Percentiles rank a stretch among this genome's conserved stretches.
phyloP scores from a whole-genome alignment of 352 stramenopile species.

The Blastocystis hominis region DNA sequence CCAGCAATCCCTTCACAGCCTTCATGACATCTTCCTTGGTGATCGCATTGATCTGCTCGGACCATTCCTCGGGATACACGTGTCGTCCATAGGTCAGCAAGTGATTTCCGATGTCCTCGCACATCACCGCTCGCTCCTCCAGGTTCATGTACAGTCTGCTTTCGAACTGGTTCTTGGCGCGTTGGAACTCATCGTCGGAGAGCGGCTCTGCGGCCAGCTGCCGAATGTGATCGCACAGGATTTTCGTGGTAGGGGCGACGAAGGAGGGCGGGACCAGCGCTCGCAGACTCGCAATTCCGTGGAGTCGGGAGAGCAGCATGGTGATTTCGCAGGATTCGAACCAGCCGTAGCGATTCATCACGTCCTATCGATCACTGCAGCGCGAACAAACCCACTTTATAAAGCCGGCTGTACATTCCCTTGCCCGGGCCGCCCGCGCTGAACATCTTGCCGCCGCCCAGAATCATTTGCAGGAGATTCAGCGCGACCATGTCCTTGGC shows the following conservation, averaged over 20 bases:
- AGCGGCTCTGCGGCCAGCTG: constrained; percentile 72
- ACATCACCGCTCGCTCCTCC: constrained; percentile 90
- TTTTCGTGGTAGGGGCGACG: constrained; percentile 19
- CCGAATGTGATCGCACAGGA: constrained; percentile 28
- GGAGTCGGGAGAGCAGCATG: constrained; percentile 82
- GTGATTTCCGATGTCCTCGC: constrained; percentile 96
- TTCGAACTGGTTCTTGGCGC: constrained; percentile 97
- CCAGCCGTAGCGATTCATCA: constrained; percentile 93
- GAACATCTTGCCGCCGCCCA: constrained; percentile 93
- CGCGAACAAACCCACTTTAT: constrained; percentile 62
- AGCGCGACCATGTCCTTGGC: constrained; percentile 74
- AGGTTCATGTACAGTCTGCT: constrained; percentile 96
- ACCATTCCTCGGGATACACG: constrained; percentile 76
- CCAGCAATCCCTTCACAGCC: constrained; percentile 70
- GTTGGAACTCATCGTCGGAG: constrained; percentile 73
- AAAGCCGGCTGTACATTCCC: constrained; percentile 97
- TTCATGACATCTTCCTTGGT: constrained; percentile 74
- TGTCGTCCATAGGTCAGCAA: constrained; percentile 86
- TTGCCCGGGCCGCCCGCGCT: constrained; percentile 94
- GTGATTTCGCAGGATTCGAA: constrained; percentile 93
- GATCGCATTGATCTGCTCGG: constrained; percentile 75
- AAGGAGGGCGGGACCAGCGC: not conserved
- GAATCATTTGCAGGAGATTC: constrained; percentile 89
- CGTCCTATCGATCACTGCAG: constrained; percentile 62
- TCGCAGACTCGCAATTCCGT: constrained; percentile 85